Percentiles rank a stretch among this genome's conserved stretches.
phyloP scores from a whole-genome alignment of 306 rosid genomes.

The Astragalus membranaceus region DNA sequence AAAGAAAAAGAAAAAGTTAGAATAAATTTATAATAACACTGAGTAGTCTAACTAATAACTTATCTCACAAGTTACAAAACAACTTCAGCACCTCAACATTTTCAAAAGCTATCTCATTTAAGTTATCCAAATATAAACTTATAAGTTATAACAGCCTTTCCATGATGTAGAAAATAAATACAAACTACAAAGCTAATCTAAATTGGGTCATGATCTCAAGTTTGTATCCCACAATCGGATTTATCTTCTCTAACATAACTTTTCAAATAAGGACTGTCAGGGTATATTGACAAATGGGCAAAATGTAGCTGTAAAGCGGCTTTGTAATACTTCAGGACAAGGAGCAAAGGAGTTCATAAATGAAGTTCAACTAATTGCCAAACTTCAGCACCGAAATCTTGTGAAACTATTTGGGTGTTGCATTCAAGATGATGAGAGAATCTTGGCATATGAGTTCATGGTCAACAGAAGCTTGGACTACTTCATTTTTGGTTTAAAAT shows the following conservation, averaged over 20 bases:
- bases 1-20: neutral
- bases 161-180: too few relatives aligned
- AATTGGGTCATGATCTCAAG: too few relatives aligned
- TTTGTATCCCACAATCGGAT: neutral
- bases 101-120: neutral
- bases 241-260: neutral
- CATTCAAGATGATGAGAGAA: conserved; percentile 40
- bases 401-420: conserved; percentile 61
- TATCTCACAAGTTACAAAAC: neutral
- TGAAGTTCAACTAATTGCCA: conserved; percentile 49
- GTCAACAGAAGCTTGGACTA: conserved; percentile 54
- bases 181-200: too few relatives aligned
- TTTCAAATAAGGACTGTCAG: conserved; percentile 25
- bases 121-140: neutral
- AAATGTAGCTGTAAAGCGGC: conserved; percentile 62
- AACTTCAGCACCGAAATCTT: conserved; percentile 68
- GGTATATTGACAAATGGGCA: conserved; percentile 42
- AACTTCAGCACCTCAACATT: neutral
- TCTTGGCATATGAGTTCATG: conserved; percentile 59
- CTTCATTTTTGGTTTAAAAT: conserved; percentile 50
- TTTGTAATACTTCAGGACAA: conserved; percentile 46
- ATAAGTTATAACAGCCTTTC: neutral
- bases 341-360: conserved; percentile 52
- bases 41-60: neutral
- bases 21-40: neutral